phyloP scores from a whole-genome alignment of 345 rosid species.

The Zanthoxylum bungeanum region DNA sequence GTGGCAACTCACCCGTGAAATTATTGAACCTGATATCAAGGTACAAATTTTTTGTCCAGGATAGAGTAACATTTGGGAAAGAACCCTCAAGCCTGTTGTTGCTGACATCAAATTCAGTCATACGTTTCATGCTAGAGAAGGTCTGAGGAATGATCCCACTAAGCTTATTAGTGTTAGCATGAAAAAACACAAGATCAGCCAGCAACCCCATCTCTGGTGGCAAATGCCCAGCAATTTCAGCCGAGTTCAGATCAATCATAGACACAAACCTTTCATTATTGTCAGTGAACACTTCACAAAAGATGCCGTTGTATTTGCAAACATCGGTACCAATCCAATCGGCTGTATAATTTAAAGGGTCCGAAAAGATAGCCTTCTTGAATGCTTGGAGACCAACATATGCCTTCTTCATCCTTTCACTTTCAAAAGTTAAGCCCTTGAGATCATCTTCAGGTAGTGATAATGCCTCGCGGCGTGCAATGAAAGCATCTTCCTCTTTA shows the following conservation, averaged over 20 bases:
- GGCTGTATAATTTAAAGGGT: slow-evolving; percentile 61
- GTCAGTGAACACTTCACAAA: slow-evolving; percentile 64
- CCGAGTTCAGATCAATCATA: slow-evolving; percentile 65
- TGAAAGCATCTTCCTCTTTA: slow-evolving; percentile 54
- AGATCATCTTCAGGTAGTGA: slow-evolving; percentile 37
- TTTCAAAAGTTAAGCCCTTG: slow-evolving; percentile 34
- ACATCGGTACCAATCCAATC: slow-evolving; percentile 76
- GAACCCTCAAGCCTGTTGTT: slow-evolving; percentile 76
- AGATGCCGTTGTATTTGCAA: slow-evolving; percentile 64
- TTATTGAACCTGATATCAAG: slow-evolving; percentile 72
- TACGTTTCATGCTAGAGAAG: slow-evolving; percentile 40
- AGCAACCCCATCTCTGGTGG: slow-evolving; percentile 65
- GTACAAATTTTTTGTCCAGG: slow-evolving; percentile 51
- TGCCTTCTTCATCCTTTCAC: slow-evolving; percentile 56
- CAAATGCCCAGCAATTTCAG: slow-evolving; percentile 79
- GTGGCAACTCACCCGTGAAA: slow-evolving; percentile 71
- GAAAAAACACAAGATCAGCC: slow-evolving; percentile 59
- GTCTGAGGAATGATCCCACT: slow-evolving; percentile 75
- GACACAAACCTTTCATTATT: slow-evolving; percentile 58
- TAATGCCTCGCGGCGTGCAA: slow-evolving; percentile 61
- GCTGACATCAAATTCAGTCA: slow-evolving; percentile 82
- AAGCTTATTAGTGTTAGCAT: slow-evolving; percentile 67
- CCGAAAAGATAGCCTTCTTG: slow-evolving; percentile 73
- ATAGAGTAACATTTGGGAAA: slow-evolving; percentile 49
- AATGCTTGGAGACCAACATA: slow-evolving; percentile 71